Conservation (phyloP, 768 basidiomycete genomes). For the Royoungia palumana region DNA sequence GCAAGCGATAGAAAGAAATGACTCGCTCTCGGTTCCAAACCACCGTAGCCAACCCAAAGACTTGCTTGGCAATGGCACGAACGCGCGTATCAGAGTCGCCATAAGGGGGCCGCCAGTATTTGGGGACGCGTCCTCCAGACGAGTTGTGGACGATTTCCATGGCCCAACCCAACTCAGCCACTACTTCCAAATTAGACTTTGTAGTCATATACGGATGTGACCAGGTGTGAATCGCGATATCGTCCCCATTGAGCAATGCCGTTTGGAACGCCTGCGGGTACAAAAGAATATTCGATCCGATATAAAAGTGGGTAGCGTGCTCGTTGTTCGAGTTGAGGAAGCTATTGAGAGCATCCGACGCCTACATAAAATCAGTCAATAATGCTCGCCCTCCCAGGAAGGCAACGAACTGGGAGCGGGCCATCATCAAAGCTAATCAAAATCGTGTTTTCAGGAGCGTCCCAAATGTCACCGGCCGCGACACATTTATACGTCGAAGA, state of each 20-base stretch:
- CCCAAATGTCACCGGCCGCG: conserved; percentile 62
- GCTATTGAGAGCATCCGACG: conserved; percentile 49
- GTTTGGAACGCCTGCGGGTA: conserved; percentile 53
- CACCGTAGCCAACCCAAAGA: conserved; percentile 82
- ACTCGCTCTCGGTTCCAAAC: conserved; percentile 88
- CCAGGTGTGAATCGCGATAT: conserved; percentile 50
- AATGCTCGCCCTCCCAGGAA: too few relatives aligned
- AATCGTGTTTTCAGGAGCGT: conserved; percentile 68
- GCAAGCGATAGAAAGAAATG: not conserved
- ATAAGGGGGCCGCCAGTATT: conserved; percentile 87
- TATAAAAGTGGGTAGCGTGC: conserved; percentile 86
- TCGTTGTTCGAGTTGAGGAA: conserved; percentile 67
- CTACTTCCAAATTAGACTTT: conserved; percentile 59
- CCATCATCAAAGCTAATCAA: conserved; percentile 81
- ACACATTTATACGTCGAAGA: conserved; percentile 72
- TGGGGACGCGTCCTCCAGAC: conserved; percentile 70
- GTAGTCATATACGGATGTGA: conserved; percentile 82
- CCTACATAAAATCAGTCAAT: conserved; percentile 24
- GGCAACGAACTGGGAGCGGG: conserved; percentile 46
- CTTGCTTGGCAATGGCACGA: conserved; percentile 77
- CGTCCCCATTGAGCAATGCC: conserved; percentile 42
- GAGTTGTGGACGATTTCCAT: conserved; percentile 76
- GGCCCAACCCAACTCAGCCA: conserved; percentile 78
- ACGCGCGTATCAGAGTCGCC: conserved; percentile 85
- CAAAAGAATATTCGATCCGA: conserved; percentile 70